A percentile compares a stretch with the other conserved stretches of the same genome.
Evolutionary conservation across 108 stramenopile genomes (phyloP).

Genomic region (Nitzschia sp.): DNA sequence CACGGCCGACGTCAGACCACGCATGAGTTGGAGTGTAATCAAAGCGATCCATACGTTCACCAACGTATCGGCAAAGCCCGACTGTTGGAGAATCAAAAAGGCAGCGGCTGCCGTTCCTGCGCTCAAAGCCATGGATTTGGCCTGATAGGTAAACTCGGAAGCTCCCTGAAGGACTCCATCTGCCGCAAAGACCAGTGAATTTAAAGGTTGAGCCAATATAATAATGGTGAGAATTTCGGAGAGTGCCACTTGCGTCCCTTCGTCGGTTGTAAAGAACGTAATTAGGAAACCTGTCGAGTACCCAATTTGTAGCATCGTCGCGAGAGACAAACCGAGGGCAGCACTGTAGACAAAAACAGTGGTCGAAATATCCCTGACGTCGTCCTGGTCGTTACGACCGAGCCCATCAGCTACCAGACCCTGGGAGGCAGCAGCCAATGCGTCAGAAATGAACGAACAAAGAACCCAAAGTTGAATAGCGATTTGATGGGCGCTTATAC

Average conservation of each 20-base stretch:
- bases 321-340: constrained; percentile 57
- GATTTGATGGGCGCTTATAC: constrained; percentile 86
- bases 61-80: constrained; percentile 52
- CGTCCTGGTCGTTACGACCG: constrained; percentile 51
- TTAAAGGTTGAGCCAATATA: constrained; percentile 80
- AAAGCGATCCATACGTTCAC: constrained; percentile 78
- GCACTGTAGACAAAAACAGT: constrained; percentile 77
- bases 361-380: constrained; percentile 48
- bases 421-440: constrained; percentile 80
- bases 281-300: constrained; percentile 59
- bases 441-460: constrained; percentile 83
- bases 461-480: constrained; percentile 84
- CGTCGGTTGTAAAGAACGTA: constrained; percentile 72
- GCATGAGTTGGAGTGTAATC: constrained; percentile 74
- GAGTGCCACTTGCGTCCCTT: constrained; percentile 57
- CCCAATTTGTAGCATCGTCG: constrained; percentile 53
- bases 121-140: constrained; percentile 80
- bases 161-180: constrained; percentile 90
- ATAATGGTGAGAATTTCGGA: constrained; percentile 65
- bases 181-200: constrained; percentile 84
- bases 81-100: constrained; percentile 48
- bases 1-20: constrained; percentile 74
- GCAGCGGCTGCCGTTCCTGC: constrained; percentile 50
- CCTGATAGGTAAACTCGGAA: constrained; percentile 79
- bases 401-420: constrained; percentile 83